Conservation (phyloP, 73 alveolate species). For the Paramecium tetraurelia region DNA sequence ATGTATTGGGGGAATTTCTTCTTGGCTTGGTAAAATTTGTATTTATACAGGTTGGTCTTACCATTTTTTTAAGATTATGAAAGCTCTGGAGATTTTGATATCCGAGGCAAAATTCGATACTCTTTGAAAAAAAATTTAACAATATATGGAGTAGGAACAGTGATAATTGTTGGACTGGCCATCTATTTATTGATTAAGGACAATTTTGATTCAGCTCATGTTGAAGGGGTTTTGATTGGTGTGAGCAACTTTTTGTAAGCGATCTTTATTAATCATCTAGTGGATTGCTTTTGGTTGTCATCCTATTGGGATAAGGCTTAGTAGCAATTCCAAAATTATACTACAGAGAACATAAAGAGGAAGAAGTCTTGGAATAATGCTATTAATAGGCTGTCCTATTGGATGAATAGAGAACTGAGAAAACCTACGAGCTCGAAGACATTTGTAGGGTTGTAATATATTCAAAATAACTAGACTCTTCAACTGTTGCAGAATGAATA, state of each 20-base stretch:
- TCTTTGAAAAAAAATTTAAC: constrained; percentile 43
- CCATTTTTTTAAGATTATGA: constrained; percentile 62
- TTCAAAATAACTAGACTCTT: neutral
- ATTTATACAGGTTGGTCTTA: constrained; percentile 35
- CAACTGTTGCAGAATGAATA: neutral
- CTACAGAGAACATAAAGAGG: constrained; percentile 53
- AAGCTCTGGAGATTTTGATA: constrained; percentile 53
- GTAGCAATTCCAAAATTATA: constrained; percentile 58
- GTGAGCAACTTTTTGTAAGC: constrained; percentile 45
- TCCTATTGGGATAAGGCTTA: constrained; percentile 51
- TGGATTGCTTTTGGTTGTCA: constrained; percentile 52
- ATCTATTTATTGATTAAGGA: constrained; percentile 17
- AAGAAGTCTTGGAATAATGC: constrained; percentile 43
- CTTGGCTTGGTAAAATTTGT: constrained; percentile 30
- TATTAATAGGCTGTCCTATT: constrained; percentile 41
- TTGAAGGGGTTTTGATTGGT: constrained; percentile 54
- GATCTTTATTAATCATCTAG: neutral
- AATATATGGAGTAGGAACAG: constrained; percentile 20
- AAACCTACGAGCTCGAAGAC: constrained; percentile 35
- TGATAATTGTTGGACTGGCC: neutral
- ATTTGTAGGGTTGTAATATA: constrained; percentile 19
- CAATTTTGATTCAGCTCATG: neutral
- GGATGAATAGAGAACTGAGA: constrained; percentile 49
- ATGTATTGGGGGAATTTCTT: constrained; percentile 58
- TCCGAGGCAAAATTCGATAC: neutral